Base-by-base conservation (phyloP, 441 rosid genomes). In the Adansonia gregorii region DNA sequence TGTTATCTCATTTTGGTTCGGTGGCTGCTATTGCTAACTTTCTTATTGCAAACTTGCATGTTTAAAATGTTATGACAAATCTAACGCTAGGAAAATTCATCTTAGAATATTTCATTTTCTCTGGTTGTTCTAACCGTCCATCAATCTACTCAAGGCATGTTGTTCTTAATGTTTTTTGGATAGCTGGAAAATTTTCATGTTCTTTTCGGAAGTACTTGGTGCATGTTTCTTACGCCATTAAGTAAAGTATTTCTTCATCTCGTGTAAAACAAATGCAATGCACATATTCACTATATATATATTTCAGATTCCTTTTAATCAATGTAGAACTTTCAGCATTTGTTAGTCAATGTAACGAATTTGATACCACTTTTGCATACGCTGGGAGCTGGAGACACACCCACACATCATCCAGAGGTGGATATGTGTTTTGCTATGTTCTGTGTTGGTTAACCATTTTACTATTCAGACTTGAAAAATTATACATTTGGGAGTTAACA, bases 401-500 rank as follows among this genome's bases (percentile, higher is more conserved):
- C 20, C 48, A 8, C 27, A 3, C 31, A 24, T 22, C 6, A 41
- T 73, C 8, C 20, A 12, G 11, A 58, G 17, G 6, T 73, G 52
- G 19, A 43, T 20, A 8, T 43, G 17, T 43, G 41, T 58, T 73
- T 58, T 35, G 46, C 73, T 58, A 66, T 43, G 31, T 20, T 7
- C 73, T 35, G 59, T 20, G 49, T 15, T 4, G 54, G 71, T 3
- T 31, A 71, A n/a, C 19, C 78, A 66, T 51, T 45, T 51, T 19
- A 17, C 72, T 20, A n/a, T 65, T 48, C 61, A 39, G 51, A 39
- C 12, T 55, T 19, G 54, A 11, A 9, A 6, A 65, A 19, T 0
- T 72, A 15, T 12, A 52, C 15, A 78, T 71, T 71, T 15, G 12
- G 78, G 19, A 7, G 73, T 73, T 35, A 9, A 52, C 58, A 76